These are phyloP conservation scores for Boletus rufocinnamomeus DNA, from an alignment of 768 basidiomycete genomes.

Conservation along the genomic window DNA sequence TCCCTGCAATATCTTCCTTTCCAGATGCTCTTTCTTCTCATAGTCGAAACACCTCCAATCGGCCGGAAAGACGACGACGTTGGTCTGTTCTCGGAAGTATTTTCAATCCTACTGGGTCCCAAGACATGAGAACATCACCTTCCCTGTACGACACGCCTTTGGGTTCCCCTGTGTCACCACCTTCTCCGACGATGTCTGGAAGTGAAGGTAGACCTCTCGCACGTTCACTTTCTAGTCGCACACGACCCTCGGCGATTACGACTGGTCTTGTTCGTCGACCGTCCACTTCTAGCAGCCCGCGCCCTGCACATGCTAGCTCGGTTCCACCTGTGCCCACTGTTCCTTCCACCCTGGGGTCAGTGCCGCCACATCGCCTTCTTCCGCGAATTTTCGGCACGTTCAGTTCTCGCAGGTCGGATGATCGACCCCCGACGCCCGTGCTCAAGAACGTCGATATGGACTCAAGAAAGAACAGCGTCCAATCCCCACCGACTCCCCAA, in stretches of 20 bases:
- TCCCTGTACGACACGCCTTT: conserved; percentile 23
- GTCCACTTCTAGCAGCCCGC: conserved; percentile 37
- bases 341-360: conserved; percentile 32
- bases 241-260: conserved; percentile 17
- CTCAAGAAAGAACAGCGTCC: conserved; percentile 34
- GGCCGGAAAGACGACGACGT: conserved; percentile 50
- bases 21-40: conserved; percentile 44
- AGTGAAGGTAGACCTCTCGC: conserved; percentile 21
- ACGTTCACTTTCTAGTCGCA: conserved; percentile 31
- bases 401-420: conserved; percentile 57
- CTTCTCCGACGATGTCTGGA: conserved; percentile 24
- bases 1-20: conserved; percentile 46
- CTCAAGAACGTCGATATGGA: conserved; percentile 46
- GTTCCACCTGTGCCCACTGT: conserved; percentile 28
- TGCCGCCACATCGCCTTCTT: conserved; percentile 62
- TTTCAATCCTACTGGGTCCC: conserved; percentile 31
- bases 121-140: conserved; percentile 32
- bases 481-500: conserved; percentile 43
- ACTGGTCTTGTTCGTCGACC: conserved; percentile 29
- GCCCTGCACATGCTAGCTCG: conserved; percentile 24
- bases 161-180: conserved; percentile 22
- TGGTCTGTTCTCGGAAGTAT: conserved; percentile 71
- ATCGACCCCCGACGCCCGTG: conserved; percentile 41
- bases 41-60: conserved; percentile 34
- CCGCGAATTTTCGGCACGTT: conserved; percentile 71